phyloP scores from a whole-genome alignment of 805 yeast species.

The Teunomyces panamensis region DNA sequence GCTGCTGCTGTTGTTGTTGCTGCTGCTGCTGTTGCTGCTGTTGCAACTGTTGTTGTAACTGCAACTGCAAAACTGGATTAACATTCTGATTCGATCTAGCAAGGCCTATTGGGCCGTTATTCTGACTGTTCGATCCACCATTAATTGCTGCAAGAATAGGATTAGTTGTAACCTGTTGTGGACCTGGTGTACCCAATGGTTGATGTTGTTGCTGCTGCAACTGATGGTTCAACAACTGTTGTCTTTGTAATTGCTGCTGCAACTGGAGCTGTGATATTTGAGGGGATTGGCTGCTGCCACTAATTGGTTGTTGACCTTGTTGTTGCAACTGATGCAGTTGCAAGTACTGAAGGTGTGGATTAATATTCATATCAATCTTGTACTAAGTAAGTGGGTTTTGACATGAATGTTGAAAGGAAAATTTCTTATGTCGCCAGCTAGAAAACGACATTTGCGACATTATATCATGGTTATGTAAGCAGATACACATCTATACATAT shows the following conservation, averaged over 20 bases:
- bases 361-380: conserved; percentile 30
- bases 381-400: not conserved
- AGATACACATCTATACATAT: not conserved
- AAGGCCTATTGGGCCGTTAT: conserved; percentile 12
- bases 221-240: conserved; percentile 9
- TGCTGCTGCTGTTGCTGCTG: conserved; percentile 20
- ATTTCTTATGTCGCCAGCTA: not conserved
- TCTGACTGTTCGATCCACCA: conserved; percentile 20
- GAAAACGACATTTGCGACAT: conserved; percentile 1
- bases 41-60: conserved; percentile 25
- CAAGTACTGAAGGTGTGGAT: conserved; percentile 43
- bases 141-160: conserved; percentile 37
- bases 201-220: conserved; percentile 12
- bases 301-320: conserved; percentile 19
- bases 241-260: conserved; percentile 16
- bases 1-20: conserved; percentile 12
- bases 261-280: conserved; percentile 32
- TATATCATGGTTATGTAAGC: not conserved
- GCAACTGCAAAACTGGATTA: conserved; percentile 31
- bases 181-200: conserved; percentile 12
- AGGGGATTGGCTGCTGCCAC: conserved; percentile 27
- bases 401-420: not conserved
- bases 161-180: conserved; percentile 23
- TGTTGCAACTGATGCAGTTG: conserved; percentile 30
- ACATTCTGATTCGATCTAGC: conserved; percentile 13